phyloP scores from a whole-genome alignment of 352 stramenopile species.

The Phytophthora pisi region DNA sequence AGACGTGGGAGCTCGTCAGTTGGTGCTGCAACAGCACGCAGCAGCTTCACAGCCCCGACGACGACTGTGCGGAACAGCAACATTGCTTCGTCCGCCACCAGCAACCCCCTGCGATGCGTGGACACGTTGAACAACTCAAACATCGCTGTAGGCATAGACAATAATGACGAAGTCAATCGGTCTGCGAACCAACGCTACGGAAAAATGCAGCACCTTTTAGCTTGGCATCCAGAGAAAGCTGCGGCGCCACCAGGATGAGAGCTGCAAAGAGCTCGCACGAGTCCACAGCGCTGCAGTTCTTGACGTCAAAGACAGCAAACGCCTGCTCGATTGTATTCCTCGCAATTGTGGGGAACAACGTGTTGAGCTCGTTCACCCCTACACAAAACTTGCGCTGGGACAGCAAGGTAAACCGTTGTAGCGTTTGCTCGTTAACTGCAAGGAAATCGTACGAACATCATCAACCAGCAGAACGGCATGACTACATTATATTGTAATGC shows the following conservation, averaged over 20 bases:
- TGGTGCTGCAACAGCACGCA: background rate
- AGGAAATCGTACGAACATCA: background rate
- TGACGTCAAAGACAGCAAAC: conserved; percentile 28
- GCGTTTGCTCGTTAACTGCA: conserved; percentile 18
- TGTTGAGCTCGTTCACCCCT: conserved; percentile 2
- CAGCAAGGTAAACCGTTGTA: conserved; percentile 13
- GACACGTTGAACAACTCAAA: conserved; percentile 45
- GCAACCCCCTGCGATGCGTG: conserved; percentile 31
- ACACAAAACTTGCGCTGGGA: conserved; percentile 22
- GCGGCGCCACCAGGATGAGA: conserved; percentile 25
- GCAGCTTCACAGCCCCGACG: conserved; percentile 18
- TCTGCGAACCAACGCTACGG: too few species aligned
- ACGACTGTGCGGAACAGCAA: conserved; percentile 35
- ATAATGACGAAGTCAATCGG: too few species aligned
- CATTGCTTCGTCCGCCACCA: conserved; percentile 41
- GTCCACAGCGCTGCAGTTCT: conserved; percentile 13
- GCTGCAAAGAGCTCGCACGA: conserved; percentile 31
- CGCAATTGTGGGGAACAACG: conserved; percentile 11
- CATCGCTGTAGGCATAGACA: conserved; percentile 16
- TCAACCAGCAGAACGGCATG: background rate
- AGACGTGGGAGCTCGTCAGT: conserved; percentile 1
- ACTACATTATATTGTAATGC: background rate
- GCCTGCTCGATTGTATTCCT: conserved; percentile 5
- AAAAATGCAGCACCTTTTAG: conserved; percentile 13
- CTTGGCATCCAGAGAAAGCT: conserved; percentile 28